Base-by-base conservation (phyloP, 169 alveolate species). In the Plasmodium yoelii region DNA sequence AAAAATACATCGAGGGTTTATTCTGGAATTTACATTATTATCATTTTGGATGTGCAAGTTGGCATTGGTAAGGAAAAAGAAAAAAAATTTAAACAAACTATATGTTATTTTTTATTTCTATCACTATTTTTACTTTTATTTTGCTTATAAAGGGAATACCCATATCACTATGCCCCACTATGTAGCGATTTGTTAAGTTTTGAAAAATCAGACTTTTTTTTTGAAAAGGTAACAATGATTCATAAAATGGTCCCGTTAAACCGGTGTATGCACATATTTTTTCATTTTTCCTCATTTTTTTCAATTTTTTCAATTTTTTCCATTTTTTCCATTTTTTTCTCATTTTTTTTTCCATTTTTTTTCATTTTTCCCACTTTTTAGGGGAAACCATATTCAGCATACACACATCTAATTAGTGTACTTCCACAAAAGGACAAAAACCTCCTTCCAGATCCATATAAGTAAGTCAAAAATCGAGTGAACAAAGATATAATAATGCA, bases 1-100 rank as follows among this genome's bases (percentile, higher is more conserved):
- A 94, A 22, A 92, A 95, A 44, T 98, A 97, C 84, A 88, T 98
- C 5, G 98, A 97, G 93, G 99, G 99, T 24, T 88, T 98, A n/a
- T 97, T 97, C 88, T 98, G 99, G 99, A 98, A 96, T 9, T 93
- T 96, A 89, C 93, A 94, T 59, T 98, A 98, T 73, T 98, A 97
- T 91, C 97, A 95, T 93, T 87, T 96, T 87, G 99, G 99, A 12
- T 97, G 97, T 19, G 97, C 96, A 44, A 94, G 98, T 59, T 98
- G 99, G 99, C 92, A 93, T 61, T 98, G 99, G 99, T 97, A 90
- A 94, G 96, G 19, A 12, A 13, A 15, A 26, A 26, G 19, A 61
- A n/a, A 9, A 47, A 9, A 12, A 8, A 47, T 47, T 47, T 8
- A 64, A 64, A 69, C 24, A 51, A 3, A 3, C 18, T 51, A 5